phyloP scores from a whole-genome alignment of 306 rosid genomes.

The Mimosa pudica region DNA sequence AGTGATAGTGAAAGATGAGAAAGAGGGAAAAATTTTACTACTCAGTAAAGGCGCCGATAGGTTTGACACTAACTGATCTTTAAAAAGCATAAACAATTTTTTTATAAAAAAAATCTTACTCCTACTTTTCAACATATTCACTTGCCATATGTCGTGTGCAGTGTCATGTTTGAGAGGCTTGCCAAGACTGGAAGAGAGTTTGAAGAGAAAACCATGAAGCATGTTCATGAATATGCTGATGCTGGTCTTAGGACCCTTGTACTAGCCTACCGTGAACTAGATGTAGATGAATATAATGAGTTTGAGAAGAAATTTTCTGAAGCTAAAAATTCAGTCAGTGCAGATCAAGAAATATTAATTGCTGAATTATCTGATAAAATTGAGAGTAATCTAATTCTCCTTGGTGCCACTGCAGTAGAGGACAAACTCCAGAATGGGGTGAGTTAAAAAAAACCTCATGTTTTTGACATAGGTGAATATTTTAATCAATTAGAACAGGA shows the following conservation, averaged over 20 bases:
- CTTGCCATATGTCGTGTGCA: constrained; percentile 33
- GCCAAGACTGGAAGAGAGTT: constrained; percentile 51
- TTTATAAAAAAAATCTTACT: too few relatives aligned
- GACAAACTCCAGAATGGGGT: constrained; percentile 51
- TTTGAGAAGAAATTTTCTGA: constrained; percentile 47
- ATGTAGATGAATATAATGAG: constrained; percentile 51
- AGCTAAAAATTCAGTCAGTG: constrained; percentile 63
- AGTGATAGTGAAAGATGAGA: constrained; percentile 3
- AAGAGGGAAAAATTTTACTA: constrained; percentile 9
- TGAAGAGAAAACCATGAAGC: constrained; percentile 59
- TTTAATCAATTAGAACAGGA: not conserved
- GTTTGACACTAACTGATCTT: not conserved
- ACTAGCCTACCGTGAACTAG: constrained; percentile 65
- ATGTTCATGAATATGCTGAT: constrained; percentile 40
- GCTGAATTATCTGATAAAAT: constrained; percentile 52
- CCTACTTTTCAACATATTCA: not conserved
- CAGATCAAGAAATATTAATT: constrained; percentile 50
- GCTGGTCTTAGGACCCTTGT: constrained; percentile 64
- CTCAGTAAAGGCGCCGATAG: constrained; percentile 22
- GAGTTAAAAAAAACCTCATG: constrained; percentile 28
- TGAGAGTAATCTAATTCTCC: constrained; percentile 61
- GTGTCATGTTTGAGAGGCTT: constrained; percentile 75
- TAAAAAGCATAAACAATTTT: not conserved
- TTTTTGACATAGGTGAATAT: not conserved
- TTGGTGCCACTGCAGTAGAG: constrained; percentile 75